Evolutionary conservation across 1,139 yeast genomes (phyloP).

Genomic region (Geotrichum bryndzae): DNA sequence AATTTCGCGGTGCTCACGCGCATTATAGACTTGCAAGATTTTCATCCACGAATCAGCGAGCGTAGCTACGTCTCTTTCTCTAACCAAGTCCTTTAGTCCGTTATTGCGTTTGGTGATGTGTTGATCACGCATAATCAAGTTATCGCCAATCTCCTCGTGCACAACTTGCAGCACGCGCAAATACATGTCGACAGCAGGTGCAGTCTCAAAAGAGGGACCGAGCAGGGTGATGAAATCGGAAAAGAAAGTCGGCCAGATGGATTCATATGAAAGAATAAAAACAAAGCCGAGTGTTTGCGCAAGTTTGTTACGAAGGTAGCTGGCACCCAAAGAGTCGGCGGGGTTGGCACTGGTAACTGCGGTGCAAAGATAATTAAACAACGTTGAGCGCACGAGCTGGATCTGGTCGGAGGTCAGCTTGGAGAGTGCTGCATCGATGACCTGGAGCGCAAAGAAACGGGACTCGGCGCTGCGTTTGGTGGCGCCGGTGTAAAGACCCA

Average conservation of each 20-base stretch:
- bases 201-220: constrained; percentile 30
- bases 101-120: constrained; percentile 62
- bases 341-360: constrained; percentile 6
- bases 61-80: constrained; percentile 67
- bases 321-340: constrained; percentile 41
- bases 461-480: constrained; percentile 35
- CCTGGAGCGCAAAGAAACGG: constrained; percentile 77
- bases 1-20: constrained; percentile 37
- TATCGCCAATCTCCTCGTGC: constrained; percentile 91
- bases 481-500: constrained; percentile 49
- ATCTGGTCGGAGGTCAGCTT: constrained; percentile 46
- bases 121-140: constrained; percentile 60
- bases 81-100: constrained; percentile 69
- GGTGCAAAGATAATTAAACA: constrained; percentile 40
- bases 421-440: constrained; percentile 60
- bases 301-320: constrained; percentile 69
- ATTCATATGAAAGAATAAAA: constrained; percentile 60
- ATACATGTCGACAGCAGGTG: constrained; percentile 68
- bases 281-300: constrained; percentile 67
- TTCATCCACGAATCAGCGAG: constrained; percentile 65
- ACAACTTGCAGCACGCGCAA: constrained; percentile 65
- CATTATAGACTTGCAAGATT: constrained; percentile 41
- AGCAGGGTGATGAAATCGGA: constrained; percentile 48
- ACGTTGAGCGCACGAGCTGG: constrained; percentile 41
- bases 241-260: constrained; percentile 60